phyloP scores from a whole-genome alignment of 352 stramenopile genomes.

The Phytophthora pinifolia region DNA sequence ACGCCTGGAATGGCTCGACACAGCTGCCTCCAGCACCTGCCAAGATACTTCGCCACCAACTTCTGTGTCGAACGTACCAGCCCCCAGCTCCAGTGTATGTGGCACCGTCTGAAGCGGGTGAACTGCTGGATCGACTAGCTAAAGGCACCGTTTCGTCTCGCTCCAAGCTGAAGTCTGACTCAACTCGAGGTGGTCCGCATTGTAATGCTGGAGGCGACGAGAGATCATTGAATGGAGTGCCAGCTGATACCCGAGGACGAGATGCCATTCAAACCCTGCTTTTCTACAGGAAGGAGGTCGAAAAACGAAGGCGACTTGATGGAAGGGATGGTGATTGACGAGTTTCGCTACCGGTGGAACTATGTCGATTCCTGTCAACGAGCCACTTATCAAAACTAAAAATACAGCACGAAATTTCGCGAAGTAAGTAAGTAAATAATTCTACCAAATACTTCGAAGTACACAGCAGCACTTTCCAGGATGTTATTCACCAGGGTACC shows the following conservation, averaged over 20 bases:
- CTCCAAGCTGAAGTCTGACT: slow-evolving; percentile 34
- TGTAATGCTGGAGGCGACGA: neutral
- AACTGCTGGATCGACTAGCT: slow-evolving; percentile 44
- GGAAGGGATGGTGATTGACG: neutral
- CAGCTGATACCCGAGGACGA: slow-evolving; percentile 33
- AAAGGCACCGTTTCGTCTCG: slow-evolving; percentile 62
- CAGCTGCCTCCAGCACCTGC: slow-evolving; percentile 28
- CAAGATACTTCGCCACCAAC: slow-evolving; percentile 58
- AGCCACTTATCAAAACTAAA: too few species aligned
- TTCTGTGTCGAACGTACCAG: slow-evolving; percentile 55
- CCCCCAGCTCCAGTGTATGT: slow-evolving; percentile 43
- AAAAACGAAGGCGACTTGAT: slow-evolving; percentile 46
- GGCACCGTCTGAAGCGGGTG: slow-evolving; percentile 28
- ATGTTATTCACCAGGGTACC: slow-evolving; percentile 1
- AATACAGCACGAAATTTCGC: too few species aligned
- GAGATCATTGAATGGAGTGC: slow-evolving; percentile 1
- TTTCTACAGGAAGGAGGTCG: slow-evolving; percentile 65
- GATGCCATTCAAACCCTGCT: slow-evolving; percentile 64
- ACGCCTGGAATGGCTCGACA: slow-evolving; percentile 60
- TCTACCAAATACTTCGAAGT: too few species aligned
- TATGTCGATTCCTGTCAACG: too few species aligned
- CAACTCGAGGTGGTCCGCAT: neutral
- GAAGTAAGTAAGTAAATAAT: too few species aligned
- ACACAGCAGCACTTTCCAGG: too few species aligned
- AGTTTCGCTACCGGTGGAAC: too few species aligned